phyloP scores from a whole-genome alignment of 2,329 filamentous ascomycete genomes.

The Calonectria fujianensis region DNA sequence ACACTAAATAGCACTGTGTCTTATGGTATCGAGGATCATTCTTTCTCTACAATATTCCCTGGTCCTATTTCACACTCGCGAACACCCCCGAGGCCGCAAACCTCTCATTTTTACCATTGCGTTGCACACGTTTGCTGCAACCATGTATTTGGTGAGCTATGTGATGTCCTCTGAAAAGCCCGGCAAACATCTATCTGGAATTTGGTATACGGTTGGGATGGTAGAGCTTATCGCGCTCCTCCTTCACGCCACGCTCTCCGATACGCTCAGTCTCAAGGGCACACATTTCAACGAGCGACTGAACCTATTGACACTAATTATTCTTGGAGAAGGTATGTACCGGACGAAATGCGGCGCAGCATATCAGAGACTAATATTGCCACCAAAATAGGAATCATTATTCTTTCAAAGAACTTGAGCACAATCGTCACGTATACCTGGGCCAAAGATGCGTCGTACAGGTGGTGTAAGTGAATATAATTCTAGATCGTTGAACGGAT shows the following conservation, averaged over 20 bases:
- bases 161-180: background rate
- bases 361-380: background rate
- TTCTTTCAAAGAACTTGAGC: constrained; percentile 35
- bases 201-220: constrained; percentile 26
- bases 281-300: constrained; percentile 38
- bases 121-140: constrained; percentile 17
- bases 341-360: background rate
- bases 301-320: constrained; percentile 37
- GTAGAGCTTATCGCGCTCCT: constrained; percentile 31
- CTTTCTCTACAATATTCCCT: constrained; percentile 28
- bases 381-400: constrained; percentile 22
- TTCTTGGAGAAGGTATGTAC: constrained; percentile 32
- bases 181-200: background rate
- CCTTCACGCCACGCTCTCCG: constrained; percentile 14
- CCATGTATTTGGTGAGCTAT: constrained; percentile 17
- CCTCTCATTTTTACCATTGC: constrained; percentile 16
- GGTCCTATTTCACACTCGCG: constrained; percentile 25
- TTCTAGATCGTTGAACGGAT: too few species aligned
- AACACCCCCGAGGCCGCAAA: constrained; percentile 1
- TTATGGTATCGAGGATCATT: constrained; percentile 29
- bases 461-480: constrained; percentile 21
- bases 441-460: constrained; percentile 6
- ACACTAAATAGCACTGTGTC: background rate
- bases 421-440: constrained; percentile 31
- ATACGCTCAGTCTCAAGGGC: constrained; percentile 34